Evolutionary conservation across 192 early-diverging fungal species (phyloP).

Genomic region (Coemansia sp.): DNA sequence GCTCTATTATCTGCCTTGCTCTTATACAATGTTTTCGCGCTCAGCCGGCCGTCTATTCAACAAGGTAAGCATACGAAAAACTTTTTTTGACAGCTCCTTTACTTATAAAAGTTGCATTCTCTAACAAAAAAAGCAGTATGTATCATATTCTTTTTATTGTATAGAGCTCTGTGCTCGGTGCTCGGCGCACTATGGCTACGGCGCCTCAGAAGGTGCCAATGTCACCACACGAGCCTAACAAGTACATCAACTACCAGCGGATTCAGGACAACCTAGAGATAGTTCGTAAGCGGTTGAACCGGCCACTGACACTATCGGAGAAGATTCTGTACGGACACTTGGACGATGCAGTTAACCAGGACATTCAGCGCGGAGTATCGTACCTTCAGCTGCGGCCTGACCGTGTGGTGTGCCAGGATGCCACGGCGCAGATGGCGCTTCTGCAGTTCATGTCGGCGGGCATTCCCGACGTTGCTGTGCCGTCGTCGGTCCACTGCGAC

Average conservation of each 20-base stretch:
- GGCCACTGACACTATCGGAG: constrained; percentile 91
- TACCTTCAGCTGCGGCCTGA: constrained; percentile 95
- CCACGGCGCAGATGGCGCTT: constrained; percentile 92
- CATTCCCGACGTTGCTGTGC: constrained; percentile 93
- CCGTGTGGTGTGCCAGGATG: constrained; percentile 97
- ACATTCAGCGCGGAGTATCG: constrained; percentile 68
- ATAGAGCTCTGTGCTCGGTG: constrained; percentile 17
- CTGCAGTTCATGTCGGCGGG: constrained; percentile 98
- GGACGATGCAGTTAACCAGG: constrained; percentile 62
- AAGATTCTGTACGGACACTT: constrained; percentile 96
- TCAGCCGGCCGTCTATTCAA: constrained; percentile 6
- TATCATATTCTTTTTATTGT: background rate
- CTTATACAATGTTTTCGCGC: background rate
- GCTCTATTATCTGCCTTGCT: constrained; percentile 2
- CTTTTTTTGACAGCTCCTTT: background rate
- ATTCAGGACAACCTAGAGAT: constrained; percentile 95
- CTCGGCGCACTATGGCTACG: constrained; percentile 51
- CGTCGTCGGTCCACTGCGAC: constrained; percentile 97
- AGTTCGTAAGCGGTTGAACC: constrained; percentile 86
- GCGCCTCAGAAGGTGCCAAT: constrained; percentile 78
- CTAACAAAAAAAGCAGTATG: background rate
- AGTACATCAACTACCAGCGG: constrained; percentile 97
- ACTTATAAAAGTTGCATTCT: background rate
- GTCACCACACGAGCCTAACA: constrained; percentile 89
- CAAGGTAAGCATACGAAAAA: constrained; percentile 3